Base-by-base conservation (phyloP, 768 basidiomycete species). In the Auriscalpium vulgare region DNA sequence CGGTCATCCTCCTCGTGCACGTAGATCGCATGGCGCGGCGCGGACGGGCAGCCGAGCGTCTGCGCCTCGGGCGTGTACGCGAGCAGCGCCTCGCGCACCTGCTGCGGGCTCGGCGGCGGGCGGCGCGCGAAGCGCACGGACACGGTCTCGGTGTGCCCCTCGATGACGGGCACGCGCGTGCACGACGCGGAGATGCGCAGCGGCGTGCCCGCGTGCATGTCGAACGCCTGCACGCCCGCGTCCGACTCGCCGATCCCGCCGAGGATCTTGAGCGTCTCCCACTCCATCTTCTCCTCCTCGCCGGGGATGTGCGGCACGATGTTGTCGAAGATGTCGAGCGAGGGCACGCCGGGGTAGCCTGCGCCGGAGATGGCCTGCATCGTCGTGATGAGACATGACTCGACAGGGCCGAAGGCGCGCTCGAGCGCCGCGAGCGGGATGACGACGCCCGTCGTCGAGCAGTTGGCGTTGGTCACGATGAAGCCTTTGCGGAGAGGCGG, bases 381-480 rank as follows among this genome's bases (percentile, higher is more conserved):
- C 5, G 97, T 99, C 7, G 93, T 97, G 68, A 95, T 87, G 66
- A 97, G 75, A 65, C 91, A 84, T 2, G 84, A 80, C 63, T 97
- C 91, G 67, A 99, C 77, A n/a, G 94, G 95, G 6, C 97, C 97
- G 59, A 98, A 99, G 0, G 88, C 78, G 59, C 79, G 82, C 70
- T 97, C 94, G 61, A 97, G 81, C 0, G 94, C 93, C 49, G 83
- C 81, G 62, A 97, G 84, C n/a, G 94, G 91, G 57, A 97, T 83
- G 57, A 92, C 91, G 66, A 86, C 79, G 45, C 89, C 95, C 1
- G 97, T 99, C 4, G 97, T 97, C 21, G 91, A 88, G 74, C 97
- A 98, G 74, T 98, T 99, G 62, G 97, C 97, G 69, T 99, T 99
- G 56, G 94, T 95, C 59, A 99, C 87, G 69, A 99, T 95, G 76